Base-by-base conservation (phyloP, 1,284 basidiomycete genomes). In the Ganoderma lucidum region DNA sequence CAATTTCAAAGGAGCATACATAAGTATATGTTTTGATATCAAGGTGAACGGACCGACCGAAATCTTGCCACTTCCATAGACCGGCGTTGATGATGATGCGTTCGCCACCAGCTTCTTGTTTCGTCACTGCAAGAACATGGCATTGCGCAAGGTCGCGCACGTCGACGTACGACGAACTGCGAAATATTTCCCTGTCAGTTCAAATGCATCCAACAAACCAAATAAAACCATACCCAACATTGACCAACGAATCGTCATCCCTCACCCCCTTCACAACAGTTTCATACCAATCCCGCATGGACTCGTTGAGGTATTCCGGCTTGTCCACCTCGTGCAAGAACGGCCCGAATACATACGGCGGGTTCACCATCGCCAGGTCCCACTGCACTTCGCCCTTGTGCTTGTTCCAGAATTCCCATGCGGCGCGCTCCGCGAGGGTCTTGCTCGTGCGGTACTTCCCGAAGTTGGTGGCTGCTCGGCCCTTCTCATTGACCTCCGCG, bases 361-460 rank as follows among this genome's bases (percentile, higher is more conserved):
- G 90, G 75, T 86, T 85, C 70, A 91, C 79, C 0, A 83, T 82
- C 8, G 83, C 84, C 35, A 90, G 76, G 69, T 90, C 88, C 85
- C 86, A 93, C 19, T 74, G 71, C 6, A 84, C 77, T 39, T 74
- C 77, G 1, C 78, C 73, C 75, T 89, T 86, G 74, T 90, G 79
- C 69, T 87, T 82, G 64, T 88, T 81, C 66, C 84, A 79, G 68
- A 89, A 90, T 51, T 86, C 82, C 88, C 87, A 89, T 3, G 86
- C 86, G n/a, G 83, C 84, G 73, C 79, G 81, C 77, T 95, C 93
- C 2, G 93, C 92, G 2, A 94, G 81, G 1, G 86, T 88, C 82
- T 95, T 94, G 28, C 85, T 87, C 15, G 84, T 86, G 63, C 82
- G 78, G 75, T 92, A 93, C 74, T 86, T 88, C 53, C 78, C 75